phyloP scores from a whole-genome alignment of 306 rosid genomes.

The Cercis canadensis region DNA sequence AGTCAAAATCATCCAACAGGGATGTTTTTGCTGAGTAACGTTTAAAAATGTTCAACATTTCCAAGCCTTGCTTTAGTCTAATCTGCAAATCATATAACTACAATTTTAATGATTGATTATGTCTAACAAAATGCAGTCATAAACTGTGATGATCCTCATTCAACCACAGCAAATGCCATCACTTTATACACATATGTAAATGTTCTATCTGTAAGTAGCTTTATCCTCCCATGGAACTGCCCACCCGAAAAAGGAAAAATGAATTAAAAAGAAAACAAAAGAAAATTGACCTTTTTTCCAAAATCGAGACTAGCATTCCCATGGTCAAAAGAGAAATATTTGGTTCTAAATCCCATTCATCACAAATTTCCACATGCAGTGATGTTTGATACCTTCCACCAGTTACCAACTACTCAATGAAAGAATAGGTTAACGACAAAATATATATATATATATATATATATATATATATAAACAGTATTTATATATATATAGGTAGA shows the following conservation, averaged over 20 bases:
- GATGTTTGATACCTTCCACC: not conserved
- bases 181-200: not conserved
- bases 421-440: too few relatives aligned
- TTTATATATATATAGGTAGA: too few relatives aligned
- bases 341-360: too few relatives aligned
- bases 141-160: not conserved
- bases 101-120: not conserved
- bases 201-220: not conserved
- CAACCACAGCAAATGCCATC: not conserved
- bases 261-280: too few relatives aligned
- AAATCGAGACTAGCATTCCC: too few relatives aligned
- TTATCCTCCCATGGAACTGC: too few relatives aligned
- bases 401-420: too few relatives aligned
- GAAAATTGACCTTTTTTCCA: too few relatives aligned
- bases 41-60: conserved; percentile 80
- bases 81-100: conserved; percentile 54
- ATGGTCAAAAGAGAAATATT: too few relatives aligned
- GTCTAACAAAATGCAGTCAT: not conserved
- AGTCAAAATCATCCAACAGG: conserved; percentile 75
- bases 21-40: conserved; percentile 53
- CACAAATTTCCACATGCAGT: not conserved
- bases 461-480: too few relatives aligned
- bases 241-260: too few relatives aligned
- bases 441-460: too few relatives aligned
- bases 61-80: conserved; percentile 71